phyloP scores from a whole-genome alignment of 768 basidiomycete genomes.

The Crepidotus variabilis region DNA sequence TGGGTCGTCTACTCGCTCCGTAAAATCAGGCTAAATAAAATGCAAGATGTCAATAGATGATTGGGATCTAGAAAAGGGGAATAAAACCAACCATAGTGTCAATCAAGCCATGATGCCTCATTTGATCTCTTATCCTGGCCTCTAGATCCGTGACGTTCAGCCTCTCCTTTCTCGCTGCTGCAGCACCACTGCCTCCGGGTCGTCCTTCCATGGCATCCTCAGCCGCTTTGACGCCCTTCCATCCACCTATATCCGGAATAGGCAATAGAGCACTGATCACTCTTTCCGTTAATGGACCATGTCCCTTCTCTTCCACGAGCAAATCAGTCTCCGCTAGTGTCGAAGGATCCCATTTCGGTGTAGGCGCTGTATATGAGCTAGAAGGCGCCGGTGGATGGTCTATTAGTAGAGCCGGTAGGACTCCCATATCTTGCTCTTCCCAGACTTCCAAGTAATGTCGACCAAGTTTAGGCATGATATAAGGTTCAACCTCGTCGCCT shows the following conservation, averaged over 20 bases:
- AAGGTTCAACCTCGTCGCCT: constrained; percentile 88
- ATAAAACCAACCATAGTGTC: constrained; percentile 58
- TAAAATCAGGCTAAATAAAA: constrained; percentile 61
- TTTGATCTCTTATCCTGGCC: constrained; percentile 67
- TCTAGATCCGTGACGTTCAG: constrained; percentile 80
- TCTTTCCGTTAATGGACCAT: constrained; percentile 86
- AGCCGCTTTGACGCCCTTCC: constrained; percentile 79
- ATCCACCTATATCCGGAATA: constrained; percentile 56
- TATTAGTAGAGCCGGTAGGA: constrained; percentile 26
- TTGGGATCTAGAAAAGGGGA: not conserved
- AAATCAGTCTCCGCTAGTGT: constrained; percentile 72
- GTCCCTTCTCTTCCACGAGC: constrained; percentile 70
- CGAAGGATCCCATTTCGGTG: constrained; percentile 81
- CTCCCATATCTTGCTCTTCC: constrained; percentile 83
- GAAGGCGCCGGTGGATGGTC: constrained; percentile 29
- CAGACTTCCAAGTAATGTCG: constrained; percentile 88
- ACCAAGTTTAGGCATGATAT: constrained; percentile 79
- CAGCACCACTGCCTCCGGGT: constrained; percentile 76
- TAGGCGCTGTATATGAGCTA: constrained; percentile 41
- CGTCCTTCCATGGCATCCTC: constrained; percentile 84
- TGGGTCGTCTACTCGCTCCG: constrained; percentile 86
- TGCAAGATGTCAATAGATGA: not conserved
- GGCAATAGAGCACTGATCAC: constrained; percentile 73
- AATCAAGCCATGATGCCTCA: constrained; percentile 72
- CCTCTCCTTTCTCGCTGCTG: constrained; percentile 69